phyloP scores from a whole-genome alignment of 768 basidiomycete species.

The Boletus pseudopeckii region DNA sequence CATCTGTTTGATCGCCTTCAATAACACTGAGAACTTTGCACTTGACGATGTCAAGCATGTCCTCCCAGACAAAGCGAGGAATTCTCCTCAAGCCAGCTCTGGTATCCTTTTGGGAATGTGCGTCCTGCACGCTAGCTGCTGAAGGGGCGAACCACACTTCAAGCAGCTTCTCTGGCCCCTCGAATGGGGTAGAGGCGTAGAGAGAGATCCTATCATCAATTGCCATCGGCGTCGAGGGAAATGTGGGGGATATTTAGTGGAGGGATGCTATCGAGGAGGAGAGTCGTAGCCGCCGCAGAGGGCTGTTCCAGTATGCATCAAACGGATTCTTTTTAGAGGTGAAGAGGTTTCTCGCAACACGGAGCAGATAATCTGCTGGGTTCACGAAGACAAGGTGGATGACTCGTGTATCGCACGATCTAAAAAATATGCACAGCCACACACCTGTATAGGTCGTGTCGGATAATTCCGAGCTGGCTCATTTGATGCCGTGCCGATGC shows the following conservation, averaged over 20 bases:
- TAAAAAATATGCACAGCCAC: conserved; percentile 24
- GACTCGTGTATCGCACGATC: conserved; percentile 5
- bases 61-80: conserved; percentile 80
- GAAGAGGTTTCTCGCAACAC: conserved; percentile 13
- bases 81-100: conserved; percentile 77
- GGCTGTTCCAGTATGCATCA: conserved; percentile 45
- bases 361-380: conserved; percentile 14
- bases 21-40: conserved; percentile 94
- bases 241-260: conserved; percentile 12
- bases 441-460: conserved; percentile 21
- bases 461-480: conserved; percentile 8
- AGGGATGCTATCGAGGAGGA: conserved; percentile 47
- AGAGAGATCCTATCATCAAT: conserved; percentile 18
- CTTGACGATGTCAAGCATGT: conserved; percentile 94
- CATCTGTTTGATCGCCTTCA: conserved; percentile 86
- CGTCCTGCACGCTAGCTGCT: conserved; percentile 52
- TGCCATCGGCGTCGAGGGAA: conserved; percentile 21
- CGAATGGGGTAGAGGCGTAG: conserved; percentile 59
- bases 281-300: conserved; percentile 35
- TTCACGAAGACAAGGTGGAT: conserved; percentile 14
- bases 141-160: conserved; percentile 97
- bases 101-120: conserved; percentile 35
- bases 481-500: background rate
- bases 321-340: conserved; percentile 22
- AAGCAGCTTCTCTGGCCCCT: conserved; percentile 92